phyloP scores from a whole-genome alignment of 768 basidiomycete species.

The Agaricus blazei region DNA sequence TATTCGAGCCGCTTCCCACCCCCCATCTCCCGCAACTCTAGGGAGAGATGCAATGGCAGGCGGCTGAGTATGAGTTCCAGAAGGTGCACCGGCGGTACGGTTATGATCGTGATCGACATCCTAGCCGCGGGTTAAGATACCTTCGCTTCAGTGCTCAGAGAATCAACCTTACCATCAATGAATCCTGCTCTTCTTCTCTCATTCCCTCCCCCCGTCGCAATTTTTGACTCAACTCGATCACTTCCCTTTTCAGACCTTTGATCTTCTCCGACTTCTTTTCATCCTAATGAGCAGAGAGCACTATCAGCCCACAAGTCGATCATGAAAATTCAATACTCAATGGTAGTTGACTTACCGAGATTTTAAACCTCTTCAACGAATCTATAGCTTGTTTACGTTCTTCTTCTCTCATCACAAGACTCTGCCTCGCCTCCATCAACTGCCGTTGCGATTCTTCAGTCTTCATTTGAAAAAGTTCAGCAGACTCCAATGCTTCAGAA shows the following conservation, averaged over 20 bases:
- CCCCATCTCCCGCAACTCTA: background rate
- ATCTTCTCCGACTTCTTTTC: background rate
- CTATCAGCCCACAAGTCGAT: background rate
- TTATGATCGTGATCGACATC: background rate
- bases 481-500: slow-evolving; percentile 7
- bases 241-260: slow-evolving; percentile 18
- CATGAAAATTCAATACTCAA: background rate
- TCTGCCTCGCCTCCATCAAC: slow-evolving; percentile 2
- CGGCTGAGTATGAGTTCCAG: background rate
- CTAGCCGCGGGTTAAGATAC: background rate
- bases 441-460: background rate
- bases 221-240: slow-evolving; percentile 19
- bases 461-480: slow-evolving; percentile 9
- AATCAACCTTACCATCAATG: background rate
- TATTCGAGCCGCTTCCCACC: slow-evolving; percentile 14
- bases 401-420: slow-evolving; percentile 13
- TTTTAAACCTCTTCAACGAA: background rate
- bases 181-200: background rate
- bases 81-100: background rate
- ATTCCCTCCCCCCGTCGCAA: background rate
- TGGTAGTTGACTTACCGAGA: background rate
- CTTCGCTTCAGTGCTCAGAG: background rate
- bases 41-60: slow-evolving; percentile 1
- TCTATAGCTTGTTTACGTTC: slow-evolving; percentile 13
- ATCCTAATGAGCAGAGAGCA: background rate